A percentile compares a stretch with the other conserved stretches of the same genome.
Conservation (phyloP, 805 yeast species). For the Metschnikowia henanensis region DNA sequence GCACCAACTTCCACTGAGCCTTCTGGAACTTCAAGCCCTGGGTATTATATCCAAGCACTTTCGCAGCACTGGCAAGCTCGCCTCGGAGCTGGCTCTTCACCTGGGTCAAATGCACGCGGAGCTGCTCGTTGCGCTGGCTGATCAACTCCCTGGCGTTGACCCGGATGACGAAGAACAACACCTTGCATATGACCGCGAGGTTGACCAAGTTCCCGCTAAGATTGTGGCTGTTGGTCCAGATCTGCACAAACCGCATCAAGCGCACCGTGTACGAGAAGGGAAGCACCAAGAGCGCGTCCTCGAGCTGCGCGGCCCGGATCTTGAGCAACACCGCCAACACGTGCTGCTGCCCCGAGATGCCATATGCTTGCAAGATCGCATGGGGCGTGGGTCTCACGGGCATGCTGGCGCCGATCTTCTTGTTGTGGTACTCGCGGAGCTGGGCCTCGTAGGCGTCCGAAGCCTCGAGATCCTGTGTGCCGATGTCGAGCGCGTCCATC, state of each 20-base stretch:
- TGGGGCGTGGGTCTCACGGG: slow-evolving; percentile 65
- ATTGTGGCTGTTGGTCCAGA: slow-evolving; percentile 59
- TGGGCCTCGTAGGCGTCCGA: slow-evolving; percentile 49
- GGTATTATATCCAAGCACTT: slow-evolving; percentile 77
- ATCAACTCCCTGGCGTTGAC: slow-evolving; percentile 79
- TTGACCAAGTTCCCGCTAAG: slow-evolving; percentile 46
- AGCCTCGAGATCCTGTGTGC: slow-evolving; percentile 65
- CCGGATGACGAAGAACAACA: slow-evolving; percentile 71
- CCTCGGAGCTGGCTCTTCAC: slow-evolving; percentile 64
- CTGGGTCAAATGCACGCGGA: slow-evolving; percentile 62
- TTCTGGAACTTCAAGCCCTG: slow-evolving; percentile 77
- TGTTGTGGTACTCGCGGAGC: slow-evolving; percentile 35
- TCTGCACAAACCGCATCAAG: slow-evolving; percentile 69
- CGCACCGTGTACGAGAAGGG: slow-evolving; percentile 83
- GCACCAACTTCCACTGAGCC: slow-evolving; percentile 77
- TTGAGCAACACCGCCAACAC: slow-evolving; percentile 69
- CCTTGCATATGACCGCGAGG: slow-evolving; percentile 66
- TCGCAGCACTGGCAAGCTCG: slow-evolving; percentile 50
- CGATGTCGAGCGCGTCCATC: slow-evolving; percentile 89
- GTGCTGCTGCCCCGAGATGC: slow-evolving; percentile 71
- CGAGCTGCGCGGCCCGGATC: slow-evolving; percentile 82
- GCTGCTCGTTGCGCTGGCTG: slow-evolving; percentile 58
- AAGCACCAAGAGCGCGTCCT: slow-evolving; percentile 87
- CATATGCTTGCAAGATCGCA: slow-evolving; percentile 72
- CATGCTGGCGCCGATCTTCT: slow-evolving; percentile 41